Base-by-base conservation (phyloP, 2,329 filamentous ascomycete genomes). In the Colletotrichum spaethianum region DNA sequence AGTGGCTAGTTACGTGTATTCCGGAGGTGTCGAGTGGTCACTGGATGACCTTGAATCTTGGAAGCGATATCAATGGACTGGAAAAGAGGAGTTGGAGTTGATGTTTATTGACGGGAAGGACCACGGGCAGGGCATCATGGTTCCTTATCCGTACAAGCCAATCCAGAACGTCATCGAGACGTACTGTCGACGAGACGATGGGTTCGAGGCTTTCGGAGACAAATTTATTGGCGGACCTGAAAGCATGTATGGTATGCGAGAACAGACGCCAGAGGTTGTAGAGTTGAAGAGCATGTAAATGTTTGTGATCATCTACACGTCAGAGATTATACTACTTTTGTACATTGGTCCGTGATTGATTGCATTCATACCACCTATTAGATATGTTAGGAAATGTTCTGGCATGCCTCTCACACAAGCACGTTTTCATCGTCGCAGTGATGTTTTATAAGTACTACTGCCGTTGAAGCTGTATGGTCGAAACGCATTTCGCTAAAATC, bases 1-100 rank as follows among this genome's bases (percentile, higher is more conserved):
- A 3, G 74, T 77, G 23, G 77, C 77, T 4, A 75, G 74, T 48
- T 77, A 77, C 38, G 69, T 78, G 20, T 74, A 74, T 44, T 74
- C 72, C 5, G 76, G 77, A 14, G 67, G 73, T 12, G 61, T 70
- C 9, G 57, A 71, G 31, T 74, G 73, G 65, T 68, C 67, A 8
- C 28, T 26, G 1, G 57, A 74, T 12, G 73, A 74, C 5, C 9
- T 71, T 26, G 69, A 63, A 20, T 16, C 6, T 2, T 71, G 69
- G 69, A 63, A 59, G 28, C 33, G 55, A 4, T 63, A 72, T 31
- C 63, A 74, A 23, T 77, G 76, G 77, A 76, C 71, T 23, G 77
- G 77, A 14, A 70, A 63, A 46, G 64, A 69, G 62, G 76, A 76
- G 68, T 53, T 78, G 23, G 77, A 77, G 64, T 72, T 78, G 9